phyloP scores from a whole-genome alignment of 164 flowering plant genomes.

The Cinnamomum micranthum region DNA sequence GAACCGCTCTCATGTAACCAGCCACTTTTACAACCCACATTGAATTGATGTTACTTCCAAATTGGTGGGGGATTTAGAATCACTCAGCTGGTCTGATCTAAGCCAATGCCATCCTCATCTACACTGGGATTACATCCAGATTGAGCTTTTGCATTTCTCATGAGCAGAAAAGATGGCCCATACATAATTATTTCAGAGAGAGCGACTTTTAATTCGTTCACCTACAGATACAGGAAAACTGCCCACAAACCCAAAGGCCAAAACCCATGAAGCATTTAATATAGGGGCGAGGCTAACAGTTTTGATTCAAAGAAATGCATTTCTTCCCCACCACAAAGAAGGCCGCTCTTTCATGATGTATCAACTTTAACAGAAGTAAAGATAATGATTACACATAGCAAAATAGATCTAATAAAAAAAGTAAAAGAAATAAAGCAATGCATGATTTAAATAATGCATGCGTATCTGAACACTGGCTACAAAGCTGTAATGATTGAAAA shows the following conservation, averaged over 20 bases:
- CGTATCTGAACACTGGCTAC: background rate
- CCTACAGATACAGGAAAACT: background rate
- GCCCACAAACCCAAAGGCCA: background rate
- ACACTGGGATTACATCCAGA: too few relatives aligned
- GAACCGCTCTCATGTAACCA: too few relatives aligned
- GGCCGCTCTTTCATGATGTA: background rate
- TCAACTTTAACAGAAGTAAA: conserved; percentile 1
- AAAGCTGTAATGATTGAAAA: background rate
- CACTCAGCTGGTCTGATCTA: too few relatives aligned
- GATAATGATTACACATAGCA: conserved; percentile 4
- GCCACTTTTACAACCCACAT: too few relatives aligned
- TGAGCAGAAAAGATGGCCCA: too few relatives aligned
- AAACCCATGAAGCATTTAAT: background rate
- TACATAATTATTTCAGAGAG: background rate
- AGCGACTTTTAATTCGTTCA: background rate
- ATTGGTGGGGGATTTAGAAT: too few relatives aligned
- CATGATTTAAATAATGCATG: background rate
- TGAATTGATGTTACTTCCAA: too few relatives aligned
- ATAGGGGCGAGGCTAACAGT: background rate
- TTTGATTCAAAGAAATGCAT: background rate
- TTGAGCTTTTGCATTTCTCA: too few relatives aligned
- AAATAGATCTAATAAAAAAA: conserved; percentile 1
- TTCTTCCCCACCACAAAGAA: background rate
- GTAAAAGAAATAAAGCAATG: background rate
- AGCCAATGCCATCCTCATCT: too few relatives aligned